Evolutionary conservation across 306 rosid species (phyloP), one percentile per base, ranked within the genome.

Genomic region (barrel medic (Medicago truncatula)): DNA sequence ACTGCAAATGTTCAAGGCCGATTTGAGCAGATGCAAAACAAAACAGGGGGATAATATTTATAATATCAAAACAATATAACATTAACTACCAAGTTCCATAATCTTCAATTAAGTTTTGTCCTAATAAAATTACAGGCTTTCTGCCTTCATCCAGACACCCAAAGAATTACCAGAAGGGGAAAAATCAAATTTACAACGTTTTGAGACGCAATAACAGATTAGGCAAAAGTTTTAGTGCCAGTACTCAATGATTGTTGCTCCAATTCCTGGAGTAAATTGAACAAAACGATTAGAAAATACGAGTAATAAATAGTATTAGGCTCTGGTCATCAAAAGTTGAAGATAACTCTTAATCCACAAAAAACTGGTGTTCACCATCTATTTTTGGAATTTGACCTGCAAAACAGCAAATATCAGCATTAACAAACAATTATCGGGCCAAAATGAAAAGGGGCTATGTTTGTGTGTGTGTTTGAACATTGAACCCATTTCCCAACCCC

Each of bases 121-220:
- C 84, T 78, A 75, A 65, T 85, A 75, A 81, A 85, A 82, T 81
- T 85, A 82, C 88, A 85, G 86, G 88, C 86, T 78, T 67, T 73
- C 82, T 66, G 84, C 88, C 78, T 85, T 75, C 82, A 77, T 71
- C 77, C 79, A 62, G 81, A 81, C 81, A 81, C 78, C 88, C 80
- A 74, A 81, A 84, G 78, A 85, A 78, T 78, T 70, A 75, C 71
- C 80, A 58, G 38, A 31, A 56, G 67, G 70, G 61, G 36, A 14
- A 66, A 66, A 78, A 75, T 57, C 56, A 78, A 85, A 78, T 85
- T 78, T 85, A 85, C 80, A 76, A 57, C 28, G 84, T 85, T 75
- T 76, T 62, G 58, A 71, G 84, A 78, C 66, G 81, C 84, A 66
- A 68, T 77, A 70, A 80, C 52, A 78, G 85, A 85, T 76, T 65